Evolutionary conservation across 768 basidiomycete species (phyloP), one percentile per base, ranked within the genome.

Genomic region (Gautieria morchelliformis): DNA sequence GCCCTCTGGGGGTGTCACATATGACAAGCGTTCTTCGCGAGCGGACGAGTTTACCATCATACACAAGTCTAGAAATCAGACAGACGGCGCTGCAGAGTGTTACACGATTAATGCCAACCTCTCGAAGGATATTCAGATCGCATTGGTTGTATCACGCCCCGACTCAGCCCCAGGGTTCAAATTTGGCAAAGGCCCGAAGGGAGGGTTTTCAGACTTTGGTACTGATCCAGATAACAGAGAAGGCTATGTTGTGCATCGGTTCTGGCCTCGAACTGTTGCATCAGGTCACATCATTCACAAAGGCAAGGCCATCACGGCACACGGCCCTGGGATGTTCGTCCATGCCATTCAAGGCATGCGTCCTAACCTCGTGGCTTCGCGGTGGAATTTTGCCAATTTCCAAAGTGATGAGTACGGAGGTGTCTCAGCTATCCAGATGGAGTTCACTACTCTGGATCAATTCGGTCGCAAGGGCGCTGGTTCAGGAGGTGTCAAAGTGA

Each of bases 281-380:
- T 74, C 75, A 24, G 94, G 94, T 5, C 78, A 81, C 62, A 65
- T 94, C 69, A 80, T 88, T 49, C 69, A 74, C 61, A 78, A 82
- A 33, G 89, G 89, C 45, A 71, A 80, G 58, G 85, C 85, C 6
- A 71, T 73, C 56, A 50, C 74, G 8, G 71, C 82, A 55, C 68
- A 78, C 33, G 89, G 87, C 45, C 73, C 78, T 39, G 90, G 91
- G 30, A 89, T 93, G 87, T 84, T 95, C 69, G 79, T 94, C 19
- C 90, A 95, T 69, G 95, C 95, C 46, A 96, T 98, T 68, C 95
- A 98, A 68, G 96, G 95, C 69, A 95, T 99, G 92, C 82, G 93
- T 8, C 93, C 95, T 50, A 89, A 99, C 71, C 79, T 92, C 56
- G 83, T 96, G 64, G 96, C 96, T 14, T 76, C 89, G 19, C 73